Percentiles rank a stretch among this genome's conserved stretches.
These are phyloP conservation scores for Pseudogymnoascus sp. DNA, from an alignment of 2,329 filamentous ascomycete genomes.

Conservation along the genomic window DNA sequence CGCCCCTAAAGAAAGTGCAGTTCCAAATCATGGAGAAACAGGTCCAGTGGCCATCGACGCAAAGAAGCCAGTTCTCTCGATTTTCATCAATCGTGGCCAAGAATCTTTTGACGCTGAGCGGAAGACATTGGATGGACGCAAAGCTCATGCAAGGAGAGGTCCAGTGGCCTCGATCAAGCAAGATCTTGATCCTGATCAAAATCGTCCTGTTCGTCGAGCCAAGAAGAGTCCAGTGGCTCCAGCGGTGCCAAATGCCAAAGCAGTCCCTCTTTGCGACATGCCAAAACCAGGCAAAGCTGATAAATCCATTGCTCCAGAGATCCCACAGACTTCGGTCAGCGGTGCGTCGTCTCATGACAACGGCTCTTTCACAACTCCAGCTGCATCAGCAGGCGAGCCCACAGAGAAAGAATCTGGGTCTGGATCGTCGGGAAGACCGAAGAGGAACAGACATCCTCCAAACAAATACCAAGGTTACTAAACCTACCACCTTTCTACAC, in stretches of 20 bases:
- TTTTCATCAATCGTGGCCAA: not conserved
- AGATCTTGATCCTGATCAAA: not conserved
- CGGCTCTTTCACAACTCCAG: not conserved
- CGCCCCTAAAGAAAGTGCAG: not conserved
- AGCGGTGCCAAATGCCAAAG: not conserved
- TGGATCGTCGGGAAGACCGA: not conserved
- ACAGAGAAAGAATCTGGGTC: not conserved
- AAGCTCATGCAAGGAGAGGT: not conserved
- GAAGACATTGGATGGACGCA: not conserved
- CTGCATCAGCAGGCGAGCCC: not conserved
- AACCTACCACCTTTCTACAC: not conserved
- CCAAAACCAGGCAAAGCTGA: constrained; percentile 3
- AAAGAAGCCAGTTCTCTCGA: not conserved
- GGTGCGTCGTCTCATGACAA: not conserved
- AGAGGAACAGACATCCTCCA: constrained; percentile 2
- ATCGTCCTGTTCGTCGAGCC: not conserved
- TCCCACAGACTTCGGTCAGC: constrained; percentile 3
- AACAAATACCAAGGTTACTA: constrained; percentile 8
- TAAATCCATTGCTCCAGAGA: not conserved
- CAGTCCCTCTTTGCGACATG: not conserved
- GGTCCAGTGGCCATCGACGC: not conserved
- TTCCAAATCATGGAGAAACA: not conserved
- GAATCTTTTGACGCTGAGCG: not conserved
- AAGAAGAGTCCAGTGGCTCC: not conserved
- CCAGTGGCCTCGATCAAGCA: not conserved